Percentiles rank a stretch among this genome's conserved stretches.
These are phyloP conservation scores for Circinella umbellata DNA, from an alignment of 371 early-diverging fungal genomes.

Conservation along the genomic window DNA sequence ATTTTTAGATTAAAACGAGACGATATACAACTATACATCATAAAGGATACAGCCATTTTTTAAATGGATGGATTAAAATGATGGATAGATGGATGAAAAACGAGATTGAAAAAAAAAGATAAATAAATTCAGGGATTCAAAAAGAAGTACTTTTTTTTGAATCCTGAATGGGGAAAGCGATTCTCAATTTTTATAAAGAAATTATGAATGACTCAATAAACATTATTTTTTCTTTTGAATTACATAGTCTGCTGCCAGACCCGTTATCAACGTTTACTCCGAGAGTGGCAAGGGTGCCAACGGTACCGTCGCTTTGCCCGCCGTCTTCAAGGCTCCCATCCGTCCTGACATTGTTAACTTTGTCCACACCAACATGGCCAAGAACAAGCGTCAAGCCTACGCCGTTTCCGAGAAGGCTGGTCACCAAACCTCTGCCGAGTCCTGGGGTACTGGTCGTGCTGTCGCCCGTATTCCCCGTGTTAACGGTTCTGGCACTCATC, in stretches of 20 bases:
- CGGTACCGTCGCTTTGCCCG: slow-evolving; percentile 89
- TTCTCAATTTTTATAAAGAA: too few relatives aligned
- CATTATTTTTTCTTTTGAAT: neutral
- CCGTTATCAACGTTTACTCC: slow-evolving; percentile 92
- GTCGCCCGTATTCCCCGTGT: slow-evolving; percentile 99
- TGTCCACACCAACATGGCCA: slow-evolving; percentile 97
- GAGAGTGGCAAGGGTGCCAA: slow-evolving; percentile 75
- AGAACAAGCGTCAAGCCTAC: slow-evolving; percentile 99
- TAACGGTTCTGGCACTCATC: slow-evolving; percentile 98
- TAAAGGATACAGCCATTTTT: too few relatives aligned
- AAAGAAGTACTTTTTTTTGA: too few relatives aligned
- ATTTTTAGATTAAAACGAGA: too few relatives aligned
- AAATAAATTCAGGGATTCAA: too few relatives aligned
- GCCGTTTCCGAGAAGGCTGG: slow-evolving; percentile 98
- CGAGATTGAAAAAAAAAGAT: too few relatives aligned
- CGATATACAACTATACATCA: too few relatives aligned
- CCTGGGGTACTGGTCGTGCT: slow-evolving; percentile 99
- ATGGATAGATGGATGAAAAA: too few relatives aligned
- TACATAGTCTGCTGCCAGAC: slow-evolving; percentile 69
- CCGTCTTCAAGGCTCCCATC: slow-evolving; percentile 98
- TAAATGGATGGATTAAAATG: too few relatives aligned
- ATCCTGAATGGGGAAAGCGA: too few relatives aligned
- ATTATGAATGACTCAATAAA: too few relatives aligned
- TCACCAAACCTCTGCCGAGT: slow-evolving; percentile 99
- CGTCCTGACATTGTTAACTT: slow-evolving; percentile 97